Evolutionary conservation across 177 flowering plant genomes (phyloP), one percentile per base, ranked within the genome.

Genomic region (Vitis hybrid): DNA sequence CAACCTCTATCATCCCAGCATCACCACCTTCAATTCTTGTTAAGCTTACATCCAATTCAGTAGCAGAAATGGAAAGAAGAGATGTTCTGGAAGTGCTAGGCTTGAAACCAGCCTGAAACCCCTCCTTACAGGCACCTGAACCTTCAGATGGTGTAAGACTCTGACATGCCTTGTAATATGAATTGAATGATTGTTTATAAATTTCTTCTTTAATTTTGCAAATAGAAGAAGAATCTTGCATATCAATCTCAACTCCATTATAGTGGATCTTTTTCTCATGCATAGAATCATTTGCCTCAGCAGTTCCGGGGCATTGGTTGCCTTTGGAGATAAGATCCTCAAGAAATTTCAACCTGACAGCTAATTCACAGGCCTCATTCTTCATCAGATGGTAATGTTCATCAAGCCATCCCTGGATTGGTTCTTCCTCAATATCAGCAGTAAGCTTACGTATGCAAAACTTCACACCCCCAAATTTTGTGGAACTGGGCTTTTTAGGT

Each of bases 401-500:
- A 82, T 96, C 99, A 81, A 96, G 97, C 99, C 99, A 96, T 64
- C 99, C 99, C 71, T 96, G 99, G 62, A 96, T 57, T 26, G 99
- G 99, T 78, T 96, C 98, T 82, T 96, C 99, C 80, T 96, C 99
- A 67, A 96, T 92, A 62, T 92, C 93, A 76, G 87, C 90, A 66
- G 84, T 88, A 19, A 96, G 75, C 72, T 89, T 90, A 39, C 97
- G 91, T 73, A 96, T 82, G 72, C 85, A 82, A 68, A 93, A 90
- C 79, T 79, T 90, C 61, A 96, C 70, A 75, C 90, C 66, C 39
- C 97, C 98, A 80, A 89, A 72, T 76, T 89, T 89, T 63, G 79
- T 58, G 60, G 93, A 84, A 74, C 81, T 80, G 45, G 88, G 62
- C 64, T 83, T 92, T 73, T 84, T 82, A 14, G 84, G 69, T 71